Base-by-base conservation (phyloP, 176 grass and related monocot genomes). In the Pharus latifolius region DNA sequence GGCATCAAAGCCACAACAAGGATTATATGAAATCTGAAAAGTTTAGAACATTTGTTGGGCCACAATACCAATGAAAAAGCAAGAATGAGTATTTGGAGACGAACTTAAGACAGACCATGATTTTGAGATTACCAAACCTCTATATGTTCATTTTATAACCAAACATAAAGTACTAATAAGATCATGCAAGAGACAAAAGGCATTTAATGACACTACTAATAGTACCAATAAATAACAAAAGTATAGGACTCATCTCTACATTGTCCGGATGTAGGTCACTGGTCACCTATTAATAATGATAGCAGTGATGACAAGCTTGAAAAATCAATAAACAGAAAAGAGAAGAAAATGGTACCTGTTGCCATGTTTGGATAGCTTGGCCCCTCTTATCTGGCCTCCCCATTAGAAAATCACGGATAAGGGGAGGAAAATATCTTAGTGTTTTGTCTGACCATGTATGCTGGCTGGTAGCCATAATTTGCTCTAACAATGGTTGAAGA, bases 391-490 rank as follows among this genome's bases (percentile, higher is more conserved):
- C 94, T 35, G 78, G 78, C 65, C 90, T 87, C 19, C 72, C 84
- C 53, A 85, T 75, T 69, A 98, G 66, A 81, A 77, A 88, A 16
- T 98, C 94, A 24, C 89, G 86, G 69, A 98, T 98, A 65, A 85
- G 70, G 50, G 77, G 74, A 80, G 94, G 94, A 32, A 98, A 98
- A 80, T 93, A 73, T 6, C 81, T 77, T 53, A 98, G 56, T 7
- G 94, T 98, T 76, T 98, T 98, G 42, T 93, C 87, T 26, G 94
- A 98, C 94, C 94, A 98, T 47, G 94, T 83, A 80, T 98, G 94
- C 52, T 93, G 87, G 69, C 94, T 98, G 34, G 87, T 93, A 34
- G 94, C 87, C 94, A 98, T 98, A 80, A 98, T 98, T 84, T 98
- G 94, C 63, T 98, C 94, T 20, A 98, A 62, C 56, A 98, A 90